A percentile compares a stretch with the other conserved stretches of the same genome.
Evolutionary conservation across 164 flowering plant species (phyloP).

Genomic region (Saururus chinensis): DNA sequence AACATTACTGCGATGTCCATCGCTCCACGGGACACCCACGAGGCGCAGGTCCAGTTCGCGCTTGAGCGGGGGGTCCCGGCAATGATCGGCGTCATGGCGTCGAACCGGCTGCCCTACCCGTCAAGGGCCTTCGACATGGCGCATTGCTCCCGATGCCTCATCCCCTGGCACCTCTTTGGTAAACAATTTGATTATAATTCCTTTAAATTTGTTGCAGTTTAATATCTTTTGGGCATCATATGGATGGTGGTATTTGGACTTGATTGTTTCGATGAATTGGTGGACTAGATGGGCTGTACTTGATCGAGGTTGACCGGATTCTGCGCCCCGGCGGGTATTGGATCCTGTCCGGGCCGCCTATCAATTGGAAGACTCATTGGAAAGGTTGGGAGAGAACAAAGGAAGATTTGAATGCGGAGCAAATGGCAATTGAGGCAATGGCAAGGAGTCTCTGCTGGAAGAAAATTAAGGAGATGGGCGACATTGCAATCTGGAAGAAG

Average conservation of each 20-base stretch:
- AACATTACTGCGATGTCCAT: constrained; percentile 65
- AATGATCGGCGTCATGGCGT: constrained; percentile 71
- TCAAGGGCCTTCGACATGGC: constrained; percentile 91
- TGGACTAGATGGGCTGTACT: constrained; percentile 57
- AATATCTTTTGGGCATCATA: too few relatives aligned
- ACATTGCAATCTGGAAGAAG: constrained; percentile 89
- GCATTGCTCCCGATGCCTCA: constrained; percentile 95
- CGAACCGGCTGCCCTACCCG: constrained; percentile 84
- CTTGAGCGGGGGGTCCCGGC: constrained; percentile 96
- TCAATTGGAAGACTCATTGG: constrained; percentile 70
- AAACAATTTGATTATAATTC: not conserved
- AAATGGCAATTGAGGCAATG: constrained; percentile 38
- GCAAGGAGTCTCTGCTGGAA: constrained; percentile 86
- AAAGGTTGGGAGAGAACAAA: constrained; percentile 72
- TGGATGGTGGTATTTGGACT: not conserved
- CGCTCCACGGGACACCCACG: constrained; percentile 89
- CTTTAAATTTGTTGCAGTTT: not conserved
- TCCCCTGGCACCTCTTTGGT: constrained; percentile 83
- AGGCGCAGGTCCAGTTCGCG: constrained; percentile 92
- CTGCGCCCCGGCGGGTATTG: constrained; percentile 89
- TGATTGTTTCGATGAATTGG: not conserved
- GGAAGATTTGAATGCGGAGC: constrained; percentile 50
- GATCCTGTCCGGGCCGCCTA: constrained; percentile 93
- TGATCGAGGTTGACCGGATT: constrained; percentile 77
- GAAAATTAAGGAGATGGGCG: constrained; percentile 50